phyloP scores from a whole-genome alignment of 768 basidiomycete genomes.

The Tylopilus sp. region DNA sequence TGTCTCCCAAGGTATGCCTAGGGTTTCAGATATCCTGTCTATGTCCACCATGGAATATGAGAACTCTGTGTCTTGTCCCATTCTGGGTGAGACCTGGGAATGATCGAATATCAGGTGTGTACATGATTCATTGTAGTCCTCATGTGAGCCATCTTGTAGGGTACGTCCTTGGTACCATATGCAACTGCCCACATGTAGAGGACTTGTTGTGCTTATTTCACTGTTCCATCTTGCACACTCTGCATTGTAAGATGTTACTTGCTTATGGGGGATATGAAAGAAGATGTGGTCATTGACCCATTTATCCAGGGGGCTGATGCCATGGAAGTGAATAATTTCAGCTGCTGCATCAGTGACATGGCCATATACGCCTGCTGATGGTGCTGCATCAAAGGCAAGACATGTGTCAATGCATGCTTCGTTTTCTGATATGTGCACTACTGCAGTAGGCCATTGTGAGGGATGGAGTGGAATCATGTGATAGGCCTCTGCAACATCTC shows the following conservation, averaged over 20 bases:
- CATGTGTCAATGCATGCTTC: neutral
- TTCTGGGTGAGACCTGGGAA: neutral
- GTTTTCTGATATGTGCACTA: neutral
- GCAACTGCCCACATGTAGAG: too few relatives aligned
- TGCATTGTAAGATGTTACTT: too few relatives aligned
- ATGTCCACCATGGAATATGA: neutral
- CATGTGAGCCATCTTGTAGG: neutral
- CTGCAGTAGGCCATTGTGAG: neutral
- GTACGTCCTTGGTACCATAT: too few relatives aligned
- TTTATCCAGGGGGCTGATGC: neutral
- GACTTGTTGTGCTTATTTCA: too few relatives aligned
- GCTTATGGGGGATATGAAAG: too few relatives aligned
- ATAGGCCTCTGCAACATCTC: neutral
- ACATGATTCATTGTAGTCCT: neutral
- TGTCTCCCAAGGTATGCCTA: neutral
- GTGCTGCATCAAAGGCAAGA: neutral
- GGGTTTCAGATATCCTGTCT: neutral
- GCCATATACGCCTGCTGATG: neutral
- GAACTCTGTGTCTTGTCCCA: neutral
- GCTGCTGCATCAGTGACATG: neutral
- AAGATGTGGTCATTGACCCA: too few relatives aligned
- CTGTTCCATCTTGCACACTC: too few relatives aligned
- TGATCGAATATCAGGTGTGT: neutral
- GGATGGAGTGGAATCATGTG: neutral
- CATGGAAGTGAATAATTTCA: neutral